Evolutionary conservation across 257 asterid genomes (phyloP), one percentile per base, ranked within the genome.

Genomic region (Scutellaria baicalensis): DNA sequence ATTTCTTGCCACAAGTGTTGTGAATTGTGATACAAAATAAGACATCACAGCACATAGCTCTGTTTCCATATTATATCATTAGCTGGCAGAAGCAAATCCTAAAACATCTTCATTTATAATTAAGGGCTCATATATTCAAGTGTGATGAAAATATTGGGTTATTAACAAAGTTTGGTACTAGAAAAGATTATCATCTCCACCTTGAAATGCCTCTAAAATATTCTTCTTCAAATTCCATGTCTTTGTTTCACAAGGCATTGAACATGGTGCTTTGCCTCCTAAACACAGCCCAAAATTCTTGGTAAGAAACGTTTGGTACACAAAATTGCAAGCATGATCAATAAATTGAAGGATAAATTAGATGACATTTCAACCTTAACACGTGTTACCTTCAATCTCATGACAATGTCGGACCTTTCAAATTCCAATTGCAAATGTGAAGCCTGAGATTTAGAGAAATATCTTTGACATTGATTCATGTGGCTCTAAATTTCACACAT

Each of bases 151-250:
- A 44, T 61, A 49, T 51, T 17, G 81, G 68, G 69, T 68, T 49
- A 66, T 66, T 66, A 23, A 65, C 83, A 75, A 78, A 56, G 62
- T 63, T 69, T 6, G 82, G 39, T 0, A 68, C 71, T 36, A 80
- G 40, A n/a, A n/a, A n/a, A n/a, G n/a, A 66, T 68, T 58, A 54
- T 75, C 76, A 48, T 69, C 80, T 64, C 73, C 79, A 40, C 72
- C 55, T 47, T 78, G 51, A 73, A 84, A 71, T 11, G 79, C 74
- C 17, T 78, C 86, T 12, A 78, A 43, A 20, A 65, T 69, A 76
- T 33, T 64, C 11, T 73, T 79, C 64, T 75, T 84, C 72, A 62
- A 14, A 16, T 36, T 50, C 61, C 84, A 70, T 50, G 72, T 35
- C 54, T 43, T 73, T 8, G 78, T 23, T 66, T 60, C 75, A 3